Conservation (phyloP, 139 green algal species). For the Picochlorum sp. region DNA sequence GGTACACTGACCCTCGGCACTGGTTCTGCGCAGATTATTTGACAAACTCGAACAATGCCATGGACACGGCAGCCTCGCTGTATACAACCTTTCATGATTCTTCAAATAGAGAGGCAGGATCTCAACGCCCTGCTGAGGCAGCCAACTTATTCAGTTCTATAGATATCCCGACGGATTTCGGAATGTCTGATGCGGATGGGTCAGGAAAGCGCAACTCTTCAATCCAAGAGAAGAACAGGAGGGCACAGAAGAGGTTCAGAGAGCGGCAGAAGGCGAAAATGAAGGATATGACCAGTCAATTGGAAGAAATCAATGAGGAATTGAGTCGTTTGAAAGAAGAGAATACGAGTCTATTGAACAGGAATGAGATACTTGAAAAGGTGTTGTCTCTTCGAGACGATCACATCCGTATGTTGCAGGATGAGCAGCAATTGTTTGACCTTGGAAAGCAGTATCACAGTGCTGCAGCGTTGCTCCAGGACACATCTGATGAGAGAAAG, state of each 20-base stretch:
- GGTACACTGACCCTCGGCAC: no score
- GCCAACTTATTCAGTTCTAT: conserved; percentile 33
- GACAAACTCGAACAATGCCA: not conserved
- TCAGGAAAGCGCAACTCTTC: not conserved
- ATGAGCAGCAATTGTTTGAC: conserved; percentile 29
- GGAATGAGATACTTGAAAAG: conserved; percentile 48
- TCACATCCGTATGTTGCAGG: conserved; percentile 35
- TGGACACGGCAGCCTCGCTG: conserved; percentile 1
- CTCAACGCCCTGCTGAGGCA: not conserved
- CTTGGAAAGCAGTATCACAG: conserved; percentile 8
- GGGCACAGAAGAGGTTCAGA: conserved; percentile 38
- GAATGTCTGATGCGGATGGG: conserved; percentile 1
- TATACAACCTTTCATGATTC: not conserved
- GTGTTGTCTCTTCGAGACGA: conserved; percentile 37
- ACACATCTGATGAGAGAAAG: not conserved
- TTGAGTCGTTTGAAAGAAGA: conserved; percentile 29
- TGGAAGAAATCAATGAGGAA: conserved; percentile 32
- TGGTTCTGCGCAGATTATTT: conserved; percentile 1
- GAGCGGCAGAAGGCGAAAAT: conserved; percentile 44
- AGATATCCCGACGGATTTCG: conserved; percentile 15
- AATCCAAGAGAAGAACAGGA: conserved; percentile 37
- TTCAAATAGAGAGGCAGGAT: not conserved
- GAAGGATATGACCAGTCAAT: conserved; percentile 35
- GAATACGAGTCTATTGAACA: conserved; percentile 34
- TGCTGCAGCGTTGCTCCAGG: not conserved